Evolutionary conservation across 768 basidiomycete species (phyloP), one percentile per base, ranked within the genome.

Genomic region (Astraeus odoratus): DNA sequence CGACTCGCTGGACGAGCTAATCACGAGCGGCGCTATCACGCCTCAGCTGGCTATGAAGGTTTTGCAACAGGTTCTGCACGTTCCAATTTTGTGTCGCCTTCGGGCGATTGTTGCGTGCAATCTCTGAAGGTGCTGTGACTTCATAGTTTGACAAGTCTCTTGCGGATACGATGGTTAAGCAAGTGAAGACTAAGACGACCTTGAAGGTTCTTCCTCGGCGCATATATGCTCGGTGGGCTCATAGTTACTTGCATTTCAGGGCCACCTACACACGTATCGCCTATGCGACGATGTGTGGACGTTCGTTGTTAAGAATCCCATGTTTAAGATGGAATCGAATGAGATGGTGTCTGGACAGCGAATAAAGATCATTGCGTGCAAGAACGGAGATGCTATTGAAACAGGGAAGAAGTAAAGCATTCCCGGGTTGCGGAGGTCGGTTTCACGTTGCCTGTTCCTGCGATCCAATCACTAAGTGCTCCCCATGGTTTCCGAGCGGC

Each of bases 41-140:
- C 95, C 95, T 12, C 95, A 98, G 69, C 66, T 98, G 54, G 96
- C 95, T n/a, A 91, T 97, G 85, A 90, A 95, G 67, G 91, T 96
- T n/a, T 68, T 98, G 47, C 85, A 87, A 60, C 95, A 97, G 88
- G 95, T 96, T 55, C 51, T 46, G n/a, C 48, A 42, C 39, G 43
- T 31, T 40, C 22, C 24, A n/a, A n/a, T 22, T 37, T 40, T 44
- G 60, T 42, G 31, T 20, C 26, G 35, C 43, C 27, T 15, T 35
- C n/a, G n/a, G n/a, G n/a, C n/a, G n/a, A n/a, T n/a, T n/a, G n/a
- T n/a, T n/a, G n/a, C n/a, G 30, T 44, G 31, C 16, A 23, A 30
- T 41, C 16, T 31, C 25, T 43, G 34, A 46, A 42, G n/a, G 30
- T 15, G 24, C 10, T 3, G 6, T 8, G 39, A 18, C n/a, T 40